Percentiles rank a stretch among this genome's conserved stretches.
Conservation (phyloP, 768 basidiomycete genomes). For the Suillus occidentalis region DNA sequence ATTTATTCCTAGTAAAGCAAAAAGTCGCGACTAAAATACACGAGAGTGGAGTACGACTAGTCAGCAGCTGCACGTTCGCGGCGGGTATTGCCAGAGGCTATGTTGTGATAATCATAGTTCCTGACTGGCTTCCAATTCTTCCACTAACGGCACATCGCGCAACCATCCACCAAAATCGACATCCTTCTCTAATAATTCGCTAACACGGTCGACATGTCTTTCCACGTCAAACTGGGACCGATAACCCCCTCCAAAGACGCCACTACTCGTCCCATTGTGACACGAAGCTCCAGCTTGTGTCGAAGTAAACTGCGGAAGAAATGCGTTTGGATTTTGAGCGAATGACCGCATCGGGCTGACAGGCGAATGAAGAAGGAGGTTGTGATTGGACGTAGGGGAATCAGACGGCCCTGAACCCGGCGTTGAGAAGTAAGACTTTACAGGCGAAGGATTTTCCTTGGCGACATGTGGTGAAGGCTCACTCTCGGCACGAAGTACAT, state of each 20-base stretch:
- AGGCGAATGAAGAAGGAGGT: slow-evolving; percentile 35
- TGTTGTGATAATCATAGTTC: slow-evolving; percentile 16
- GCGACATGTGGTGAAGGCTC: neutral
- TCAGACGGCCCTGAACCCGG: slow-evolving; percentile 35
- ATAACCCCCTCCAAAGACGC: slow-evolving; percentile 42
- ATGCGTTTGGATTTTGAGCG: slow-evolving; percentile 34
- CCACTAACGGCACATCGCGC: slow-evolving; percentile 38
- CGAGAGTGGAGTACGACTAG: slow-evolving; percentile 16
- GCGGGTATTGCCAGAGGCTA: slow-evolving; percentile 5
- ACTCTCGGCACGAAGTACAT: neutral
- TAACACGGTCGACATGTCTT: slow-evolving; percentile 51
- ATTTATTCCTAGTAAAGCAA: slow-evolving; percentile 10
- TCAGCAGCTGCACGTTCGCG: slow-evolving; percentile 8
- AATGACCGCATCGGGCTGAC: slow-evolving; percentile 35
- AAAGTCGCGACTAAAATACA: slow-evolving; percentile 18
- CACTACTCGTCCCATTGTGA: slow-evolving; percentile 22
- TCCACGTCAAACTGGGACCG: slow-evolving; percentile 63
- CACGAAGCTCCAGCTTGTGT: slow-evolving; percentile 31
- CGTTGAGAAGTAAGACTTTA: slow-evolving; percentile 39
- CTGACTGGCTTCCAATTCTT: slow-evolving; percentile 19
- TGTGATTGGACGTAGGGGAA: slow-evolving; percentile 23
- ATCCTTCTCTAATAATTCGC: slow-evolving; percentile 56
- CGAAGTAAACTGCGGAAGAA: slow-evolving; percentile 38
- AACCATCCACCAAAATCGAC: slow-evolving; percentile 58
- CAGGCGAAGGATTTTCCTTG: slow-evolving; percentile 28